Evolutionary conservation across 2,329 filamentous ascomycete genomes (phyloP), one percentile per base, ranked within the genome.

Genomic region (Nemania abortiva): DNA sequence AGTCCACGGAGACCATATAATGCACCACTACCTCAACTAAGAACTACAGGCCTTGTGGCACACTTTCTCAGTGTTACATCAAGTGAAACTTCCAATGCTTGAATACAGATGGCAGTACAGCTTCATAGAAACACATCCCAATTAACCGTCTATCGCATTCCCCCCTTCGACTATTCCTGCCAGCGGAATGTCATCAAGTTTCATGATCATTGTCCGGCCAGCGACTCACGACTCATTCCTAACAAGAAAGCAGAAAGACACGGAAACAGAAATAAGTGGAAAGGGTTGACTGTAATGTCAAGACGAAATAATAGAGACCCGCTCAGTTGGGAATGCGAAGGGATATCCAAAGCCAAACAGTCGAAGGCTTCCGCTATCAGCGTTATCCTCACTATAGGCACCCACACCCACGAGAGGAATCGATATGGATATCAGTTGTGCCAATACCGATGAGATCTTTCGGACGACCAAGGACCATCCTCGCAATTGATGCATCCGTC

Each of bases 401-500:
- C n/a, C n/a, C 5, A 39, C 42, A 15, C n/a, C 47, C 39, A 57
- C 34, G 34, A 7, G 31, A 27, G 22, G 7, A 4, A 11, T 61
- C 49, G 29, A 5, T 11, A 47, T 27, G 56, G 47, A 42, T 66
- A 58, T 7, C n/a, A 20, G 7, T 13, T 20, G 20, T n/a, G 15
- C 4, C 15, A 18, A 9, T 6, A 0, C 24, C 31, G 50, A n/a
- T 29, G 31, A 22, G 22, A 56, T 24, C 13, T 54, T 18, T 39
- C 52, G 4, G 68, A 29, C 18, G 61, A 70, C 68, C 68, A 70
- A 11, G 68, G 68, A 18, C 0, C 18, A 42, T 59, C 37, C 29
- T 29, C 37, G 52, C 24, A 55, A 39, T 22, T n/a, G 37, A 70
- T 39, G 22, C 31, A 68, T 13, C 1, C 34, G 22, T 13, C 2